These are phyloP conservation scores for Microbotryomycetes sp. DNA, from an alignment of 1,284 basidiomycete species.

Conservation along the genomic window DNA sequence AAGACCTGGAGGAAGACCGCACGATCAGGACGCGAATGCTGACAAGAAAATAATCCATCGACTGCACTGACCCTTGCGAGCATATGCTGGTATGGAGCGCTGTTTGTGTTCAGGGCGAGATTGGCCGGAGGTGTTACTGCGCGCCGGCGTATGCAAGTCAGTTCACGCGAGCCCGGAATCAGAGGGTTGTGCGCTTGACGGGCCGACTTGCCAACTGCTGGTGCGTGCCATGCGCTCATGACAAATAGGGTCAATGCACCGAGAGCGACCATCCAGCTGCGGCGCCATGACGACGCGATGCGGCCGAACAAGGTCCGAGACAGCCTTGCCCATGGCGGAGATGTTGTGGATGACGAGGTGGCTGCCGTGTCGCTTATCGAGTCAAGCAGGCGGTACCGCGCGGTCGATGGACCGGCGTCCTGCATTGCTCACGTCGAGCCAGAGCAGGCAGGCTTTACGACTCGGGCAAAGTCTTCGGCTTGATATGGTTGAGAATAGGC, in stretches of 20 bases:
- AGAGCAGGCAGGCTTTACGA: no score
- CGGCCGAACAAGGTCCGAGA: not conserved
- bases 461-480: no score
- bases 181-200: no score
- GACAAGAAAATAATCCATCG: no score
- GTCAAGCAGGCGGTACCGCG: not conserved
- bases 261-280: not conserved
- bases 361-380: not conserved
- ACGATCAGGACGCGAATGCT: no score
- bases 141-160: not conserved
- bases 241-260: not conserved
- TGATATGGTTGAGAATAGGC: no score
- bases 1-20: not conserved
- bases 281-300: not conserved
- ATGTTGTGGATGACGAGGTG: not conserved
- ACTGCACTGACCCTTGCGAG: not conserved
- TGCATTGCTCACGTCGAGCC: no score
- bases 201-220: not conserved
- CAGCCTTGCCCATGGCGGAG: not conserved
- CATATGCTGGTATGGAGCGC: not conserved
- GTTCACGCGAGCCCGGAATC: no score
- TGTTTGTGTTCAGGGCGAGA: not conserved
- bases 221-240: not conserved
- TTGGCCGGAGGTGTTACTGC: not conserved
- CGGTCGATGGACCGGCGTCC: no score